These are phyloP conservation scores for Skeletonema costatum DNA, from an alignment of 108 stramenopile genomes.

Conservation along the genomic window DNA sequence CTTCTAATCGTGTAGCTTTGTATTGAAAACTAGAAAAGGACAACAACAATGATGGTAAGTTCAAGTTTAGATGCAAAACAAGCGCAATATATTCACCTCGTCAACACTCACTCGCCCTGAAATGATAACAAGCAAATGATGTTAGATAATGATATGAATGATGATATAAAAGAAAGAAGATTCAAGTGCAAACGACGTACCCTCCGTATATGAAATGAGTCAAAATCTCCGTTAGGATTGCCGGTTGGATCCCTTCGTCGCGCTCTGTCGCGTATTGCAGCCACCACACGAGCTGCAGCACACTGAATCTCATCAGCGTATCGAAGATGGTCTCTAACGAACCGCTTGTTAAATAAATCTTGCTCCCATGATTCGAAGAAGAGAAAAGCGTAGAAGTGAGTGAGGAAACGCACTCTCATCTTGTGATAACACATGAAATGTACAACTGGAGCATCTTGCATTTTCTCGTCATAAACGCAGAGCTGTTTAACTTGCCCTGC, in stretches of 20 bases:
- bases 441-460: slow-evolving; percentile 68
- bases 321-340: slow-evolving; percentile 83
- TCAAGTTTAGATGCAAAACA: not conserved
- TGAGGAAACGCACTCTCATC: slow-evolving; percentile 62
- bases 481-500: slow-evolving; percentile 54
- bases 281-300: slow-evolving; percentile 85
- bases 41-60: not conserved
- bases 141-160: not conserved
- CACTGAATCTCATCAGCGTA: slow-evolving; percentile 92
- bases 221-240: slow-evolving; percentile 52
- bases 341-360: slow-evolving; percentile 86
- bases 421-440: slow-evolving; percentile 72
- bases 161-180: not conserved
- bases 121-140: not conserved
- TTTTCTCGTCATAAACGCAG: slow-evolving; percentile 69
- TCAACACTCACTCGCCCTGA: not conserved
- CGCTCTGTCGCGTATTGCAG: slow-evolving; percentile 62
- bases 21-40: slow-evolving; percentile 70
- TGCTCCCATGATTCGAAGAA: slow-evolving; percentile 80
- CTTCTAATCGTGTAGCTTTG: slow-evolving; percentile 64
- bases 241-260: slow-evolving; percentile 21
- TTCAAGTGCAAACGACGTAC: slow-evolving; percentile 13
- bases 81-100: not conserved
- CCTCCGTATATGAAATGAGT: slow-evolving; percentile 79
- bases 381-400: slow-evolving; percentile 86